Conservation (phyloP, 371 early-diverging fungal species). For the Mucor ambiguus region DNA sequence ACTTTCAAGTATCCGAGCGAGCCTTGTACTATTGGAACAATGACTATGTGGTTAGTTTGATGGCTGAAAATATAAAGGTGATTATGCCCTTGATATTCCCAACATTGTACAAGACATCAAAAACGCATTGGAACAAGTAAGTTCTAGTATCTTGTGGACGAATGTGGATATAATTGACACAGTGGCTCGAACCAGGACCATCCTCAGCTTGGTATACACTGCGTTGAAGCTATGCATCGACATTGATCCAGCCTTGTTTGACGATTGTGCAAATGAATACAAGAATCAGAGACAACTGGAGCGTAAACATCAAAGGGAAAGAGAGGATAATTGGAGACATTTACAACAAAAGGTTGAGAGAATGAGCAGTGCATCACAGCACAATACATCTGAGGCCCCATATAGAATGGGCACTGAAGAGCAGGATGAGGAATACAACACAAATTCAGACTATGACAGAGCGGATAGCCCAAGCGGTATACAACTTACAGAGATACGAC, state of each 20-base stretch:
- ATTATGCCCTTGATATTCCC: conserved; percentile 93
- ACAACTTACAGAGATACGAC: neutral
- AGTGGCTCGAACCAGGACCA: conserved; percentile 55
- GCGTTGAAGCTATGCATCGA: conserved; percentile 94
- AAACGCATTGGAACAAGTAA: conserved; percentile 95
- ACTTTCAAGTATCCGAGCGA: conserved; percentile 96
- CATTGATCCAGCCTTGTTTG: conserved; percentile 90
- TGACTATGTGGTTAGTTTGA: conserved; percentile 90
- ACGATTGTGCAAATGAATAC: conserved; percentile 85
- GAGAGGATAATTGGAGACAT: conserved; percentile 78
- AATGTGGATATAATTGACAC: neutral
- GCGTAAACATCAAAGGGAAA: conserved; percentile 76
- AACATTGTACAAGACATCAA: conserved; percentile 86
- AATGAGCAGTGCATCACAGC: conserved; percentile 1
- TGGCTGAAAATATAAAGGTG: conserved; percentile 84
- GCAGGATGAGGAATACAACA: neutral
- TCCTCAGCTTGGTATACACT: conserved; percentile 93
- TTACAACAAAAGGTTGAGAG: conserved; percentile 31
- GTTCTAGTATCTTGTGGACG: neutral
- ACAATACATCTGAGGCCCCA: neutral
- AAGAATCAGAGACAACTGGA: conserved; percentile 82
- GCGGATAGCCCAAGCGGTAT: neutral
- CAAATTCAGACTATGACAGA: neutral
- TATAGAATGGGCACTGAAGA: neutral
- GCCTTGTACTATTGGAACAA: conserved; percentile 97